Base-by-base conservation (phyloP, 1,139 yeast genomes). In the Nakaseomyces delphensis region DNA sequence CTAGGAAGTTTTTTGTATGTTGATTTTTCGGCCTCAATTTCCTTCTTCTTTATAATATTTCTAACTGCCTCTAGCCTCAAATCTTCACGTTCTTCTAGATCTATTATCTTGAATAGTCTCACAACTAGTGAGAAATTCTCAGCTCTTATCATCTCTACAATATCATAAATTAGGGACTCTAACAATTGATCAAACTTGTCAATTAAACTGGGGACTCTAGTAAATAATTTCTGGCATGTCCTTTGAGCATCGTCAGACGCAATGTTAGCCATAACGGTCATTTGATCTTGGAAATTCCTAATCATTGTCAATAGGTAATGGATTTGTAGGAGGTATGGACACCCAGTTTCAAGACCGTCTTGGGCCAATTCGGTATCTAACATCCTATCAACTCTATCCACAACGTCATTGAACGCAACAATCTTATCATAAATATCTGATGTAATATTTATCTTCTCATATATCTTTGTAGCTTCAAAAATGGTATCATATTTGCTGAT, bases 61-160 rank as follows among this genome's bases (percentile, higher is more conserved):
- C 69, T 62, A 46, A 75, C 65, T n/a, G 82, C 67, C 8, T 66
- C 59, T 25, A 79, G 69, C 52, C 79, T 79, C 47, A 79, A 61
- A 55, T 91, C 98, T 54, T 83, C 87, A 32, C 73, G 69, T 49
- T 83, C 83, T 60, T 93, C 99, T 50, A 68, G 73, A 48, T 87
- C 94, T 35, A 93, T 70, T 23, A 93, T 74, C 51, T 84, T 82
- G 31, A 87, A 77, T 39, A 84, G 62, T 44, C 91, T 76, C 37
- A 78, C 80, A 1, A 85, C 79, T 49, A 87, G 66, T 23, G 82
- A 76, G 25, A 66, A 63, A 57, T 89, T 85, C 1, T 78, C 81
- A 23, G 74, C 77, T 48, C 83, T 77, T 2, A 82, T 70, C 6
- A 81, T 71, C 57, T 85, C 95, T 3, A 89, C 77, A 36, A 83